These are phyloP conservation scores for Cyberlindnera xishuangbannaensis DNA, from an alignment of 805 yeast genomes.

Conservation along the genomic window DNA sequence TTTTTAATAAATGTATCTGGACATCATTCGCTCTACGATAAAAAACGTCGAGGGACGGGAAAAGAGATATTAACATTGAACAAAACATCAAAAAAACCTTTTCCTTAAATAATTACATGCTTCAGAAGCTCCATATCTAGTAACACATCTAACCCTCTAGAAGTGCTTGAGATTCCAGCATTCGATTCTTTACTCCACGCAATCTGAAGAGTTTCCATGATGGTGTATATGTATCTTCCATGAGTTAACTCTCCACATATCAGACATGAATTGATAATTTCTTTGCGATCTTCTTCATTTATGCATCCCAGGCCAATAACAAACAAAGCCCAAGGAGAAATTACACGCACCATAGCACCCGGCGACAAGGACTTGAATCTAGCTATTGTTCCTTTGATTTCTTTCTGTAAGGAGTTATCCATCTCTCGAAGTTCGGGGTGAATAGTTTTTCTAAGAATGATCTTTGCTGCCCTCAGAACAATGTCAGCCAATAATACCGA, in stretches of 20 bases:
- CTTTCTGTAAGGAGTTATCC: constrained; percentile 10
- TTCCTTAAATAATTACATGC: background rate
- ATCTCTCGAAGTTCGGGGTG: constrained; percentile 2
- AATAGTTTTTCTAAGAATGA: constrained; percentile 15
- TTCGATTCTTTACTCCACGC: constrained; percentile 5
- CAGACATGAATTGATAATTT: constrained; percentile 1
- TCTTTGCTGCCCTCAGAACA: constrained; percentile 15
- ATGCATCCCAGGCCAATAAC: constrained; percentile 7
- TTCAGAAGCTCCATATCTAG: constrained; percentile 1
- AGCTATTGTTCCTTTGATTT: constrained; percentile 4
- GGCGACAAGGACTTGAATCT: constrained; percentile 7
- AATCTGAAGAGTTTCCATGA: constrained; percentile 4
- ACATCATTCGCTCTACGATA: no score
- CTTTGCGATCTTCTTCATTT: background rate
- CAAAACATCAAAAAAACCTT: no score
- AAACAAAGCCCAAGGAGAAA: constrained; percentile 9
- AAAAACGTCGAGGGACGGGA: no score
- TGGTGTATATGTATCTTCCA: constrained; percentile 5
- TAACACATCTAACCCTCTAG: constrained; percentile 5
- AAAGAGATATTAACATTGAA: no score
- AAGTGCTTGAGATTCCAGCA: background rate
- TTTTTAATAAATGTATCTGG: no score
- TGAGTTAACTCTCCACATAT: constrained; percentile 7
- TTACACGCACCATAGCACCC: constrained; percentile 8
- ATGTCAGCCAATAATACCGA: constrained; percentile 16